Conservation (phyloP, 345 rosid genomes). For the Eutrema heterophyllum region DNA sequence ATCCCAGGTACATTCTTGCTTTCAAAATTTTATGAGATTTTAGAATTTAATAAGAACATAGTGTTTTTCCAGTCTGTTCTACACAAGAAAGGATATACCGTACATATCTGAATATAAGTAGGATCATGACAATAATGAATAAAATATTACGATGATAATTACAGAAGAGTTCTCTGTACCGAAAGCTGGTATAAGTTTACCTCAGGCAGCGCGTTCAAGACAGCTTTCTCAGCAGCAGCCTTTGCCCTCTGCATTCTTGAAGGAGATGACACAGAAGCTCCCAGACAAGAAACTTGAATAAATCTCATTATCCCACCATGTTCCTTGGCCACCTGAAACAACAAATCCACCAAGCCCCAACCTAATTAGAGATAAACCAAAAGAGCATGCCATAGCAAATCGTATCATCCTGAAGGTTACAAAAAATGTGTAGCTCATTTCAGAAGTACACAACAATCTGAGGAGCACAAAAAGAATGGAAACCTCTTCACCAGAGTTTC, state of each 20-base stretch:
- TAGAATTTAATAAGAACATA: not conserved
- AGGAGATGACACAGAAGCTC: conserved; percentile 78
- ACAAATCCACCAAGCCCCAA: conserved; percentile 7
- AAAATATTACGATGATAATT: not conserved
- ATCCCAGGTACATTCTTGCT: not conserved
- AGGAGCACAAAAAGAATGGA: not conserved
- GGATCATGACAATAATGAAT: not conserved
- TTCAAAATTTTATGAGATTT: not conserved
- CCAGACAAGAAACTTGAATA: conserved; percentile 94
- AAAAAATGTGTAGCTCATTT: not conserved
- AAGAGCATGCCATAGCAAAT: conserved; percentile 2
- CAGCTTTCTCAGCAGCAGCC: conserved; percentile 93
- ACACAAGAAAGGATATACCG: not conserved
- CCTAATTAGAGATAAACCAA: conserved; percentile 11
- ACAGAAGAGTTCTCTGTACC: not conserved
- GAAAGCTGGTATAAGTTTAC: conserved; percentile 31
- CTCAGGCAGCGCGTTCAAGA: conserved; percentile 79
- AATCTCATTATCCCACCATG: conserved; percentile 97
- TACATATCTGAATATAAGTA: not conserved
- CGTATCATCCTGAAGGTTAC: not conserved
- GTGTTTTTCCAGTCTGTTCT: not conserved
- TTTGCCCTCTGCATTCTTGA: conserved; percentile 74
- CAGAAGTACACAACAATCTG: not conserved
- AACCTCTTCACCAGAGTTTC: conserved; percentile 1
- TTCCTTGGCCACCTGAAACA: conserved; percentile 79